A percentile compares a stretch with the other conserved stretches of the same genome.
Evolutionary conservation across 331 rosid species (phyloP).

Genomic region (Rosa hybrid): DNA sequence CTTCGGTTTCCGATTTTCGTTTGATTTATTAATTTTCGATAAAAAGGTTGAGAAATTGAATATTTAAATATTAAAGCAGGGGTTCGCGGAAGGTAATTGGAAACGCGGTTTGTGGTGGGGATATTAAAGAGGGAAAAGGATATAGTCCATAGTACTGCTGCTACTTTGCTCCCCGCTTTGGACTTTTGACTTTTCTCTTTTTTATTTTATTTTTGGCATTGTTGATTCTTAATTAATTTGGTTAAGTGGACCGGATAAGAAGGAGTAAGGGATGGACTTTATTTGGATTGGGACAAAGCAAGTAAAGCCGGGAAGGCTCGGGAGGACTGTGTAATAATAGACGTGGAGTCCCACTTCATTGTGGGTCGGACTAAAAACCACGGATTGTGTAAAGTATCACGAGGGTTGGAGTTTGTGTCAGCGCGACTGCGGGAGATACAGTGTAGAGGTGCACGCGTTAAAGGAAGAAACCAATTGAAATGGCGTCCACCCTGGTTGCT

Average conservation of each 20-base stretch:
- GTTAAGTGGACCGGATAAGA: background rate
- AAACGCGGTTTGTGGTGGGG: slow-evolving; percentile 23
- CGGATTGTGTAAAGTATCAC: background rate
- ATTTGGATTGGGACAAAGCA: background rate
- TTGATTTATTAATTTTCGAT: background rate
- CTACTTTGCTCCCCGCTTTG: background rate
- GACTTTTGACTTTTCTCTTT: slow-evolving; percentile 11
- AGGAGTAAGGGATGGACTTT: background rate
- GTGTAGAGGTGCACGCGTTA: background rate
- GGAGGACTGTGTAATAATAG: background rate
- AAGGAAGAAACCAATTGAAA: background rate
- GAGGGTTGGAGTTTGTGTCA: background rate
- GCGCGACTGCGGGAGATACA: background rate
- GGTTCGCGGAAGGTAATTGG: slow-evolving; percentile 11
- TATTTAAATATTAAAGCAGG: background rate
- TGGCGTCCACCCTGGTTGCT: background rate
- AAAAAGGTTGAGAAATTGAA: background rate
- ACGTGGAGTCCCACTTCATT: slow-evolving; percentile 4
- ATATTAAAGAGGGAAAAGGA: background rate
- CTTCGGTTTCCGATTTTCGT: background rate
- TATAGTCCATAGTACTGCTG: background rate
- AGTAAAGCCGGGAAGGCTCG: background rate
- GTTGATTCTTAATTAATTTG: background rate
- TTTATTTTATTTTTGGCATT: background rate
- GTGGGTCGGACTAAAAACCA: background rate